A percentile compares a stretch with the other conserved stretches of the same genome.
Conservation (phyloP, 352 stramenopile genomes). For the Phytophthora chlamydospora region DNA sequence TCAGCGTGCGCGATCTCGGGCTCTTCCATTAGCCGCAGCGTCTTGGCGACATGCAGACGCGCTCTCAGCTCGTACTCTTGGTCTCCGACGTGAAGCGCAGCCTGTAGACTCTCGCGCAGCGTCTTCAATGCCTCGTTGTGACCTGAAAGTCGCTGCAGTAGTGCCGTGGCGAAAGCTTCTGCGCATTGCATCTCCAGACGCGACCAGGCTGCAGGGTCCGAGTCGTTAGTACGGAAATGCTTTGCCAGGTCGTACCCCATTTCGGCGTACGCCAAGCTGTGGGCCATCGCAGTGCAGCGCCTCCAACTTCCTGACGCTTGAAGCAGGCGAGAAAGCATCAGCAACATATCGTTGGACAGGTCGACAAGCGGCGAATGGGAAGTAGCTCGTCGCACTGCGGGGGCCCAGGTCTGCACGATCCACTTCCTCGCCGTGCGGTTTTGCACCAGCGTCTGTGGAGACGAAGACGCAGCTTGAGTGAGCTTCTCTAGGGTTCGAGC, state of each 20-base stretch:
- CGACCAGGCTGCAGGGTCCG: conserved; percentile 6
- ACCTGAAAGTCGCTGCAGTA: conserved; percentile 46
- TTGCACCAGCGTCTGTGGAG: conserved; percentile 32
- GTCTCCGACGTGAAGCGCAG: conserved; percentile 40
- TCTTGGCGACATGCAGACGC: conserved; percentile 47
- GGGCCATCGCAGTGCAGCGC: conserved; percentile 50
- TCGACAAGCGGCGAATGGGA: conserved; percentile 20
- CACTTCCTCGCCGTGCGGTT: conserved; percentile 45
- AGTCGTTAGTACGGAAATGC: conserved; percentile 20
- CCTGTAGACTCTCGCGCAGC: conserved; percentile 54
- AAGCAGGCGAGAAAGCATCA: conserved; percentile 53
- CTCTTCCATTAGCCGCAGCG: conserved; percentile 43
- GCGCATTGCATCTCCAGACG: conserved; percentile 57
- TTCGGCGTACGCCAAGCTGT: conserved; percentile 48
- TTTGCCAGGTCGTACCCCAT: conserved; percentile 53
- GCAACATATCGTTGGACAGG: conserved; percentile 45
- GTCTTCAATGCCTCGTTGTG: conserved; percentile 48
- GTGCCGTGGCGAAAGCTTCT: conserved; percentile 41
- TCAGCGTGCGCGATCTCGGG: conserved; percentile 45
- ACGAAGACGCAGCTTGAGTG: conserved; percentile 24
- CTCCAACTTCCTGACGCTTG: conserved; percentile 48
- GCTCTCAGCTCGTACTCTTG: conserved; percentile 48
- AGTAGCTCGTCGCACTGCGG: conserved; percentile 20
- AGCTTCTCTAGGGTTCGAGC: conserved; percentile 38
- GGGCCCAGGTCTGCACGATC: conserved; percentile 35